Base-by-base conservation (phyloP, 805 yeast species). In the Wickerhamomyces sydowiorum region DNA sequence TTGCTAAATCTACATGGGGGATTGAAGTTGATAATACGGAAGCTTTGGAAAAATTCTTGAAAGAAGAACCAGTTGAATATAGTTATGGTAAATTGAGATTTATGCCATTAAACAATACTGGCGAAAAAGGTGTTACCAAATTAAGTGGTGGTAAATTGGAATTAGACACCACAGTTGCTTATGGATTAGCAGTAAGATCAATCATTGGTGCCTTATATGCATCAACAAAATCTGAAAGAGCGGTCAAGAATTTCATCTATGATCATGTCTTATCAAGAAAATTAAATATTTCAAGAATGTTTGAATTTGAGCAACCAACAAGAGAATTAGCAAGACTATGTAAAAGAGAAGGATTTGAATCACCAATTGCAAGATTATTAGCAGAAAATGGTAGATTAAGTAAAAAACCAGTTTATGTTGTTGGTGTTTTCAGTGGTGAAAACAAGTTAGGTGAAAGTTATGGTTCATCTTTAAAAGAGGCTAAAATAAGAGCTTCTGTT, bases 371-470 rank as follows among this genome's bases (percentile, higher is more conserved):
- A 37, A 80, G 95, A 59, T 73, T 93, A 45, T 68, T 93, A 42
- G 90, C 96, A 27, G 99, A 93, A 65, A 85, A 96, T 23, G 99
- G 99, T 62, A 78, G 99, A 64, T 69, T 73, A 54, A 79, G 96
- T 3, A 74, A 77, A 44, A 79, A 85, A 37, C 95, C 99, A 20
- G 82, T 89, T 30, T 93, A 78, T 53, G 84, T 91, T 13, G 95
- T 91, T 27, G 98, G 96, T 39, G 93, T 87, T 1, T 93, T 89
- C 62, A 73, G 85, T 44, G 98, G 96, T 28, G 71, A 72, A 13
- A 78, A 79, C 49, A 81, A 87, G 64, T 70, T 93, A 42, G 96
- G 97, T 39, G 97, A 93, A 64, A 96, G 96, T 33, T 88, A 85
- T 58, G 99, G 98, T 29, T 72, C 95, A 7, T 85, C 95, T 23